A percentile compares a stretch with the other conserved stretches of the same genome.
Conservation (phyloP, 345 rosid species). For the Corymbia maculata region DNA sequence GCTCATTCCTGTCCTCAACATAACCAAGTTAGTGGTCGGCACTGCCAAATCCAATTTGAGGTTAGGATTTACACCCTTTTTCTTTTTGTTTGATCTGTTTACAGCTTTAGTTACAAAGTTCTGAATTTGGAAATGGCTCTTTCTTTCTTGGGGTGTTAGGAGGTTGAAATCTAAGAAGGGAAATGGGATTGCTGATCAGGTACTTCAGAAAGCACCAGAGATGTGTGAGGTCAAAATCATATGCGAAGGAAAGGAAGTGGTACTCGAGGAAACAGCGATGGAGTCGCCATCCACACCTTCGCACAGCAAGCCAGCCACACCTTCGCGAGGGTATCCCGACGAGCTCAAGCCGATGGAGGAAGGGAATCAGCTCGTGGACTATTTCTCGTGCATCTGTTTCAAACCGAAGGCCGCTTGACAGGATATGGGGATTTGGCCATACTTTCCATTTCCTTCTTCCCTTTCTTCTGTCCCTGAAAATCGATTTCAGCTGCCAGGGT, state of each 20-base stretch:
- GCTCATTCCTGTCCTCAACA: constrained; percentile 61
- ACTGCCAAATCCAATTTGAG: constrained; percentile 46
- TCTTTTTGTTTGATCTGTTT: not conserved
- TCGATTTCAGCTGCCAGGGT: not conserved
- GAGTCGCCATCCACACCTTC: not conserved
- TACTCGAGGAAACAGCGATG: constrained; percentile 8
- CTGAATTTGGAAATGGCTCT: not conserved
- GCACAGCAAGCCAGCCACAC: not conserved
- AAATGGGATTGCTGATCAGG: constrained; percentile 39
- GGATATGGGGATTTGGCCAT: constrained; percentile 9
- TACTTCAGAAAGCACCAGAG: constrained; percentile 37
- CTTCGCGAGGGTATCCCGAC: constrained; percentile 2
- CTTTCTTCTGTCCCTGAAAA: not conserved
- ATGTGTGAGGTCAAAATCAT: constrained; percentile 50
- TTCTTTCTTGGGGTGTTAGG: constrained; percentile 12
- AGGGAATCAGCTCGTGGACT: not conserved
- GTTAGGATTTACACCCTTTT: constrained; percentile 7
- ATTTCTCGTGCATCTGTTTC: not conserved
- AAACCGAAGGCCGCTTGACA: not conserved
- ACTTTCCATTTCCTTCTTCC: not conserved
- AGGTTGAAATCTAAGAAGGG: constrained; percentile 41
- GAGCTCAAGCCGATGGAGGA: not conserved
- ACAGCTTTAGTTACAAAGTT: not conserved
- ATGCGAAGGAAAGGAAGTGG: constrained; percentile 53
- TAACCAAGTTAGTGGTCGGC: constrained; percentile 75